phyloP scores from a whole-genome alignment of 805 yeast genomes.

The Metschnikowia sp. region DNA sequence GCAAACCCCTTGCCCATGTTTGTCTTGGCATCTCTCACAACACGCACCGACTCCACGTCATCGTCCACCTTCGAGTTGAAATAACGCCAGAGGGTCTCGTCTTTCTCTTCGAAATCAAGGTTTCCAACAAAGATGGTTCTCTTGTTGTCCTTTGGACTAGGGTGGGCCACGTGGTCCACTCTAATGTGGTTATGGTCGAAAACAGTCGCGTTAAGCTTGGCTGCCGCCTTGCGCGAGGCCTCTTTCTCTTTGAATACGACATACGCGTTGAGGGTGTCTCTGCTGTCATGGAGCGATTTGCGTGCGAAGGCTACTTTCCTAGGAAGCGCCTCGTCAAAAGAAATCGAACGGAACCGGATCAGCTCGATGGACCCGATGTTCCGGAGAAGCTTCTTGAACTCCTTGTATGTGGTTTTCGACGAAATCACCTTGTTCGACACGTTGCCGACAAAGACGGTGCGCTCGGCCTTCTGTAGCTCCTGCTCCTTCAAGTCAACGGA shows the following conservation, averaged over 20 bases:
- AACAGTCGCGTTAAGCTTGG: slow-evolving; percentile 59
- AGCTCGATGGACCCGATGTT: slow-evolving; percentile 59
- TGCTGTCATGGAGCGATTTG: slow-evolving; percentile 68
- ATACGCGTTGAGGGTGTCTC: slow-evolving; percentile 86
- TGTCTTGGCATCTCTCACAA: slow-evolving; percentile 88
- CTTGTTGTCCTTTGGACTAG: slow-evolving; percentile 78
- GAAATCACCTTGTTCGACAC: slow-evolving; percentile 63
- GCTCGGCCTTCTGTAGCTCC: slow-evolving; percentile 80
- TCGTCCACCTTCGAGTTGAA: slow-evolving; percentile 48
- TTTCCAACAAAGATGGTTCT: slow-evolving; percentile 90
- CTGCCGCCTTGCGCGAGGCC: slow-evolving; percentile 44
- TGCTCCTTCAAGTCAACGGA: slow-evolving; percentile 57
- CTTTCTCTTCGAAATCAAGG: slow-evolving; percentile 87
- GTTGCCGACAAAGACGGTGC: slow-evolving; percentile 87
- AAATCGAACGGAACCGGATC: slow-evolving; percentile 86
- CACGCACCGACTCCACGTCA: slow-evolving; percentile 82
- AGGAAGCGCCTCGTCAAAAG: slow-evolving; percentile 83
- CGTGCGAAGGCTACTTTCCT: slow-evolving; percentile 87
- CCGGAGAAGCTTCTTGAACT: slow-evolving; percentile 62
- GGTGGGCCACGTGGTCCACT: slow-evolving; percentile 92
- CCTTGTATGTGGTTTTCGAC: slow-evolving; percentile 55
- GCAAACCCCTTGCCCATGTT: slow-evolving; percentile 98
- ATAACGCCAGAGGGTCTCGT: slow-evolving; percentile 83
- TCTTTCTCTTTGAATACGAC: slow-evolving; percentile 65
- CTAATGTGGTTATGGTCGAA: slow-evolving; percentile 76